phyloP scores from a whole-genome alignment of 441 rosid species.

The Euphorbia celastroides region DNA sequence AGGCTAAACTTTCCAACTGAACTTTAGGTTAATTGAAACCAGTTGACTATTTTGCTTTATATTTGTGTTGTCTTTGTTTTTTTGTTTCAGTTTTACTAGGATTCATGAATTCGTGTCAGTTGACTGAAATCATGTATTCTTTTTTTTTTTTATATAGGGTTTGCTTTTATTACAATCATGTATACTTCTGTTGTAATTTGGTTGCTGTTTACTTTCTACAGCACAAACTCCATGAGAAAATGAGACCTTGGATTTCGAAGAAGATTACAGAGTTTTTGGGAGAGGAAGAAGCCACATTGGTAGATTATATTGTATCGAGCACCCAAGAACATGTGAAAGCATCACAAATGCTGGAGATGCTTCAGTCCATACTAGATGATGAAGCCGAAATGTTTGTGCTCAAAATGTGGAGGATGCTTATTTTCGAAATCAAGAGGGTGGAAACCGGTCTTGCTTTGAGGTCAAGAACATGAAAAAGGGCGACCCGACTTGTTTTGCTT shows the following conservation, averaged over 20 bases:
- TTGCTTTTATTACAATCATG: neutral
- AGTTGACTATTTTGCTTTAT: neutral
- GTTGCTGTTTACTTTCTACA: slow-evolving; percentile 27
- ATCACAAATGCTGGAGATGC: slow-evolving; percentile 82
- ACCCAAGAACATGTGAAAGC: slow-evolving; percentile 88
- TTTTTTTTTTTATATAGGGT: neutral
- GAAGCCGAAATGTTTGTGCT: slow-evolving; percentile 99
- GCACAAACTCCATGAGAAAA: slow-evolving; percentile 88
- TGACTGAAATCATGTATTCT: neutral
- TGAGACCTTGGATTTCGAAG: slow-evolving; percentile 99
- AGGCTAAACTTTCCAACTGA: neutral
- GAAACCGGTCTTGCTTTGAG: slow-evolving; percentile 73
- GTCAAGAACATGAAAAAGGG: slow-evolving; percentile 42
- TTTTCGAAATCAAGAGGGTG: slow-evolving; percentile 89
- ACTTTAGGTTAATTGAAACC: neutral
- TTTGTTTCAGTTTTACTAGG: neutral
- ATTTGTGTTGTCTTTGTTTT: neutral
- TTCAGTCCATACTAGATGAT: slow-evolving; percentile 86
- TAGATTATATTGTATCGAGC: slow-evolving; percentile 81
- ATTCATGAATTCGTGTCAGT: neutral
- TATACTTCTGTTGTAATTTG: neutral
- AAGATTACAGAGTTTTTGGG: slow-evolving; percentile 95
- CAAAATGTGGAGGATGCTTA: slow-evolving; percentile 99
- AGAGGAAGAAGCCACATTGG: slow-evolving; percentile 86
- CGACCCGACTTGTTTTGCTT: neutral